These are phyloP conservation scores for Lentinula lateritia DNA, from an alignment of 768 basidiomycete genomes.

Conservation along the genomic window DNA sequence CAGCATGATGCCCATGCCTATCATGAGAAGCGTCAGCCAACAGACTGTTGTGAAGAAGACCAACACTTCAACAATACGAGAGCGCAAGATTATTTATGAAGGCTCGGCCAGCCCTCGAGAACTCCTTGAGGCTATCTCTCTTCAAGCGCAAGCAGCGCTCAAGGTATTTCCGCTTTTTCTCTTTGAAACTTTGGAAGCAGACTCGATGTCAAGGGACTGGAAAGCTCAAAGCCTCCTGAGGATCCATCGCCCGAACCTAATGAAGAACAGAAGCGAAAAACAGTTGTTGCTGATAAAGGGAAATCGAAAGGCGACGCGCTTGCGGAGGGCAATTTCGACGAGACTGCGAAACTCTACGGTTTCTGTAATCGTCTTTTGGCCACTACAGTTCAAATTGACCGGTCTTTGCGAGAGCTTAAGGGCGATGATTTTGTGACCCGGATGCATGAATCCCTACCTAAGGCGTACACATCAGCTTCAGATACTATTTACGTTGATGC, in stretches of 20 bases:
- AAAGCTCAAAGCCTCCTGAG: conserved; percentile 52
- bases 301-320: conserved; percentile 55
- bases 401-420: conserved; percentile 84
- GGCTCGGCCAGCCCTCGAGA: conserved; percentile 89
- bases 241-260: conserved; percentile 61
- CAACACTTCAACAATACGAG: conserved; percentile 45
- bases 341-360: conserved; percentile 68
- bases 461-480: conserved; percentile 47
- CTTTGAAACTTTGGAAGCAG: neutral
- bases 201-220: conserved; percentile 54
- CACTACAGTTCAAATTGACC: conserved; percentile 82
- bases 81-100: conserved; percentile 84
- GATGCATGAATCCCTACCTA: conserved; percentile 71
- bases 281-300: conserved; percentile 51
- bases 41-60: conserved; percentile 61
- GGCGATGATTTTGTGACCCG: conserved; percentile 82
- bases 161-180: neutral
- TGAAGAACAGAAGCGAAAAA: conserved; percentile 88
- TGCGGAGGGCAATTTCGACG: conserved; percentile 46
- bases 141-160: conserved; percentile 88
- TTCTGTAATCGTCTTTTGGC: conserved; percentile 86
- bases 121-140: conserved; percentile 83
- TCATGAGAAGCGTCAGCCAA: conserved; percentile 76
- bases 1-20: conserved; percentile 96
- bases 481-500: conserved; percentile 38